These are phyloP conservation scores for Phaeophleospora eucalypticola DNA, from an alignment of 2,329 filamentous ascomycete genomes.

Conservation along the genomic window DNA sequence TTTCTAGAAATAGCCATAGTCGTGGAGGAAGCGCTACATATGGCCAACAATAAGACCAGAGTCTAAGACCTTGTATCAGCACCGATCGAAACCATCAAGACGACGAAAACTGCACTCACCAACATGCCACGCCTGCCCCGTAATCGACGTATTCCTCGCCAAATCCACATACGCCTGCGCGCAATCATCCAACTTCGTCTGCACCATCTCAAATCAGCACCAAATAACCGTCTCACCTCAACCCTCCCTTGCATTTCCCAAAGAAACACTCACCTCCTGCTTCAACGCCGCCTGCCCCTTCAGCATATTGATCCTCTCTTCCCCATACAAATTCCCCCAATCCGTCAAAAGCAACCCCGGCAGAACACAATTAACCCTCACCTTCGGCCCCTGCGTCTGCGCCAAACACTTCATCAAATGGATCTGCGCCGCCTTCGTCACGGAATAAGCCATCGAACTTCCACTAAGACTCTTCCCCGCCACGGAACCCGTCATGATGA, in stretches of 20 bases:
- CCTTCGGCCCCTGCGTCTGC: slow-evolving; percentile 57
- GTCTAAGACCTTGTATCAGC: slow-evolving; percentile 8
- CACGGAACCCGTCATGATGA: slow-evolving; percentile 61
- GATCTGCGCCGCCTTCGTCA: slow-evolving; percentile 70
- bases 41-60: slow-evolving; percentile 16
- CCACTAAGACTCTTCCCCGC: slow-evolving; percentile 52
- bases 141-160: slow-evolving; percentile 52
- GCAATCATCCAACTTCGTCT: slow-evolving; percentile 51
- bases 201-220: too few species aligned
- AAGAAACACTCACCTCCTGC: slow-evolving; percentile 44
- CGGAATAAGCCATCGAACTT: slow-evolving; percentile 65
- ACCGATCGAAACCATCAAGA: not conserved
- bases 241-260: not conserved
- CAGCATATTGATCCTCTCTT: slow-evolving; percentile 53
- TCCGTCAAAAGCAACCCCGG: slow-evolving; percentile 65
- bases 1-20: too few species aligned
- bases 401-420: slow-evolving; percentile 65
- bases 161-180: slow-evolving; percentile 54
- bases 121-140: slow-evolving; percentile 44
- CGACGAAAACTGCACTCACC: slow-evolving; percentile 26
- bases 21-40: too few species aligned
- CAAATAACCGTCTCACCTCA: not conserved
- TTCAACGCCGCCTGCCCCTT: slow-evolving; percentile 58
- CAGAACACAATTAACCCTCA: slow-evolving; percentile 61
- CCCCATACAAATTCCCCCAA: slow-evolving; percentile 50